phyloP scores from a whole-genome alignment of 2,329 filamentous ascomycete species.

The Trichoderma sp. region DNA sequence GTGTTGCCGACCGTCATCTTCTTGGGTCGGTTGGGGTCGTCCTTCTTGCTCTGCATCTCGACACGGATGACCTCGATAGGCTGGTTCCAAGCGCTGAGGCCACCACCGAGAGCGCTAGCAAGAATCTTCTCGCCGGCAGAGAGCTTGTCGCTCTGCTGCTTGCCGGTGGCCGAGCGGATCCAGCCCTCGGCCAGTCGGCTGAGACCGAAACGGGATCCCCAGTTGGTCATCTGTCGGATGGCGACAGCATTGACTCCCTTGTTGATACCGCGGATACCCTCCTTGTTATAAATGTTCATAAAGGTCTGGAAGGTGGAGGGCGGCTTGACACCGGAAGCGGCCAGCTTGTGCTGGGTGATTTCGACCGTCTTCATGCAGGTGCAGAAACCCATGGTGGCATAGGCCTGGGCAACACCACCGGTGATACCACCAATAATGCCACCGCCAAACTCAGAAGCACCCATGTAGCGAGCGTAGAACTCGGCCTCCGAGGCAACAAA shows the following conservation, averaged over 20 bases:
- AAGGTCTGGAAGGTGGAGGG: constrained; percentile 94
- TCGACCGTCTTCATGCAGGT: constrained; percentile 99
- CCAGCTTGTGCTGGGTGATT: constrained; percentile 97
- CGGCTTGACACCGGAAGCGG: constrained; percentile 77
- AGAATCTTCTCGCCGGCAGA: constrained; percentile 82
- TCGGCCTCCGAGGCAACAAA: constrained; percentile 99
- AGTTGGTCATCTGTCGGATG: constrained; percentile 99
- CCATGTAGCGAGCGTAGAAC: constrained; percentile 82
- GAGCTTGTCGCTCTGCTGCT: constrained; percentile 79
- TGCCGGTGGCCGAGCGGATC: constrained; percentile 76
- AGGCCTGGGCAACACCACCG: constrained; percentile 95
- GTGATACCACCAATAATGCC: constrained; percentile 91
- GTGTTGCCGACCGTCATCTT: constrained; percentile 96
- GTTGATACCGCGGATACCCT: constrained; percentile 96
- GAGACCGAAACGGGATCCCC: constrained; percentile 94
- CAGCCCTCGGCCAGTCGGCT: constrained; percentile 87
- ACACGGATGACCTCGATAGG: constrained; percentile 99
- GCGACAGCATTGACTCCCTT: constrained; percentile 98
- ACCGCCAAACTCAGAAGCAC: constrained; percentile 81
- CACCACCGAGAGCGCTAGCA: constrained; percentile 85
- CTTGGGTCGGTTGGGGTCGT: constrained; percentile 96
- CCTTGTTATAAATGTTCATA: constrained; percentile 92
- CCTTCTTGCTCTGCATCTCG: constrained; percentile 99
- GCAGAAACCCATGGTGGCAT: constrained; percentile 99
- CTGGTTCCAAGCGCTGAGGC: constrained; percentile 97